These are phyloP conservation scores for Dalbergia oliveri DNA, from an alignment of 306 rosid genomes.

Conservation along the genomic window DNA sequence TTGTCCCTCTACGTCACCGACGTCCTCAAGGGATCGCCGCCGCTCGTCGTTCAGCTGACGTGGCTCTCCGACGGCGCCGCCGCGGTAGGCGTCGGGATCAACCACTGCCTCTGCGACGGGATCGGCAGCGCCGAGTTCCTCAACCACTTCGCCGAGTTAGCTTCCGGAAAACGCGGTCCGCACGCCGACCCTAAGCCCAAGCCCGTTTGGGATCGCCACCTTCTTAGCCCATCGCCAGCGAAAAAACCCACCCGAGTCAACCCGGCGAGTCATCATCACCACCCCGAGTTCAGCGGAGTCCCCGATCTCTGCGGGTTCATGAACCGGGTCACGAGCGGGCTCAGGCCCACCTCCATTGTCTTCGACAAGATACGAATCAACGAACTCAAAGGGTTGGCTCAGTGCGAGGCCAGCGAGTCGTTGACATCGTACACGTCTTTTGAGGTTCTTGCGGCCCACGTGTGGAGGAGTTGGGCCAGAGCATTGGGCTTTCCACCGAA, in stretches of 20 bases:
- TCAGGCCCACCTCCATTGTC: slow-evolving; percentile 63
- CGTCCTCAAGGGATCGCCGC: slow-evolving; percentile 82
- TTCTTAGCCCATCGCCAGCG: slow-evolving; percentile 39
- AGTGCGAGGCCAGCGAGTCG: slow-evolving; percentile 21
- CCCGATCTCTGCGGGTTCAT: slow-evolving; percentile 75
- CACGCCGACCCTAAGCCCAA: slow-evolving; percentile 38
- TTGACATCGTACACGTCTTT: slow-evolving; percentile 59
- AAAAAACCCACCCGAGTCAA: background rate
- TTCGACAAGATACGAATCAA: slow-evolving; percentile 54
- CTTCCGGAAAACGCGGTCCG: slow-evolving; percentile 41
- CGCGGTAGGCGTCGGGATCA: slow-evolving; percentile 78
- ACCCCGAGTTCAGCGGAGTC: slow-evolving; percentile 65
- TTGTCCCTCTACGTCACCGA: slow-evolving; percentile 68
- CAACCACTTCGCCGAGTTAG: slow-evolving; percentile 66
- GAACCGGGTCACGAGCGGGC: slow-evolving; percentile 60
- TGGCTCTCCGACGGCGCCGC: slow-evolving; percentile 81
- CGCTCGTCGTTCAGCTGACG: slow-evolving; percentile 78
- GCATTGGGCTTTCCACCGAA: slow-evolving; percentile 71
- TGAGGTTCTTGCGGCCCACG: slow-evolving; percentile 81
- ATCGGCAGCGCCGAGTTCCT: slow-evolving; percentile 83
- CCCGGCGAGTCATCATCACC: background rate
- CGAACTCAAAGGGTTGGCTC: slow-evolving; percentile 56
- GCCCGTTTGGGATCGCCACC: slow-evolving; percentile 82
- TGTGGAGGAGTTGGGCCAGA: slow-evolving; percentile 94
- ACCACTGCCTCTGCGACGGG: slow-evolving; percentile 83